Evolutionary conservation across 345 rosid species (phyloP), one percentile per base, ranked within the genome.

Genomic region (Kernera saxatilis): DNA sequence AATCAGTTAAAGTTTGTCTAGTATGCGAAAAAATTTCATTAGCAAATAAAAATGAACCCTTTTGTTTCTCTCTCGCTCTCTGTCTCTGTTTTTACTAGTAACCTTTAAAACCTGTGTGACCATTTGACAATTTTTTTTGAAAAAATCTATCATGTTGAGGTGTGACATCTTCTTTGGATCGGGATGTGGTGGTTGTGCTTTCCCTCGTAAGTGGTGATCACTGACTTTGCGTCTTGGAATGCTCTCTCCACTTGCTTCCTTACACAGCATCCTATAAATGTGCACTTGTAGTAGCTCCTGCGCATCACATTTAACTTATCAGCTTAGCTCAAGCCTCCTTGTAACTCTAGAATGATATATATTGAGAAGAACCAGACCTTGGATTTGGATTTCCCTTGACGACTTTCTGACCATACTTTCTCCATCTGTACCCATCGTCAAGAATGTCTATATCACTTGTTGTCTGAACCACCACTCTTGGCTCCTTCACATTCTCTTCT

Each of bases 351-450:
- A 19, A 48, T 18, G n/a, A n/a, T n/a, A n/a, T n/a, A n/a, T n/a
- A n/a, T n/a, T 19, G 46, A 58, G 15, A 26, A 49, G 18, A 50
- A 29, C 19, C 22, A 55, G 33, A 92, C 98, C 93, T 85, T 27
- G 97, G 97, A 82, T 93, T 93, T 4, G 97, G 98, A 69, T 93
- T 93, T 8, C 98, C 98, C 50, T 90, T 93, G 29, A 93, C 98
- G 9, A 90, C 93, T 82, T 93, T 93, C 83, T 93, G 98, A 63
- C 98, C 98, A 71, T 93, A 93, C 67, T 93, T 93, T 77, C 98
- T 93, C 98, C 97, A 88, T 71, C 92, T 86, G 22, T 88, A 93
- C 0, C 98, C 98, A 86, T 93, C 98, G 49, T 90, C 98, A 26
- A 93, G 88, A 39, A 90, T 90, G 83, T 93, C 98, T 33, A 87